Evolutionary conservation across 1,284 basidiomycete species (phyloP), one percentile per base, ranked within the genome.

Genomic region (Ceratobasidium papillatum): DNA sequence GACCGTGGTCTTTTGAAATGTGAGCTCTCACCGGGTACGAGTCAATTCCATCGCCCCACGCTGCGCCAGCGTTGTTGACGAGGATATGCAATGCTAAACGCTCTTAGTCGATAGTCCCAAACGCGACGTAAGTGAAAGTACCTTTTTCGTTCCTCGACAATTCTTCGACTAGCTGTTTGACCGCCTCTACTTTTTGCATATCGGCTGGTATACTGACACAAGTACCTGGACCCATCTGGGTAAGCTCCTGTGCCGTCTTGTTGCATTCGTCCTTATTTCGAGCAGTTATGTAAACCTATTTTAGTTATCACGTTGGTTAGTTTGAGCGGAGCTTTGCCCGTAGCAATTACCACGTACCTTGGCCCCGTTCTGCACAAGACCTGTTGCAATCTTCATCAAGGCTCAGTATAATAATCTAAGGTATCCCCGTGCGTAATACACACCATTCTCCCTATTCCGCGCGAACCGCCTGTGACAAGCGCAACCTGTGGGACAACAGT

Each of bases 361-460:
- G 17, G 88, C 88, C 11, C 90, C 90, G 77, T 90, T 91, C 75
- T 82, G 84, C 38, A 92, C 86, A 79, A 87, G 91, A 11, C 88
- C 90, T 4, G 87, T 84, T 0, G 91, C 87, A 76, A 92, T 91
- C 91, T 91, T 72, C 65, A 62, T 43, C 19, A 17, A 11, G 19
- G 45, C 63, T 8, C 64, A 19, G 45, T 4, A 12, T 43, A 43
- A 22, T 25, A 2, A 8, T n/a, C 17, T 25, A 52, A 30, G 34
- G 14, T 27, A 2, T 27, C 11, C 56, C 19, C 36, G 1, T n/a
- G 17, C 17, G n/a, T 0, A 3, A 27, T 27, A 81, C 86, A 75
- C 68, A 89, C 89, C 89, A 90, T 90, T 83, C 89, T 90, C 32
- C 90, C 89, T 58, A 91, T 87, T 32, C 90, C 90, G 73, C 89